Percentiles rank a stretch among this genome's conserved stretches.
Evolutionary conservation across 768 basidiomycete genomes (phyloP).

Genomic region (Serendipita vermifera): DNA sequence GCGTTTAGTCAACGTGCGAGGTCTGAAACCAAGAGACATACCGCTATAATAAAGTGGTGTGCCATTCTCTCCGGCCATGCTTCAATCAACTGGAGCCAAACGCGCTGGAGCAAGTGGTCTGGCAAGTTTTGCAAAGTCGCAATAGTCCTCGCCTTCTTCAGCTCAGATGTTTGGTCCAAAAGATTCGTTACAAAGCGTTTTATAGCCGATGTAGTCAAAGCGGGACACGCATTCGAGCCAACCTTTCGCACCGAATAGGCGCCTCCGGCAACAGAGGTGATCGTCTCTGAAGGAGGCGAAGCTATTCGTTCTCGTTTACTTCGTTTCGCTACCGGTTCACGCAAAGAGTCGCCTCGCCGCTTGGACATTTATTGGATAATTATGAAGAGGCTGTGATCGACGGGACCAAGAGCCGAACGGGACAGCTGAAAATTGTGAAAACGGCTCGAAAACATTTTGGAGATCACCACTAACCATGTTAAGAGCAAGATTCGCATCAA

Average conservation of each 20-base stretch:
- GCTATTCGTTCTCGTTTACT: neutral
- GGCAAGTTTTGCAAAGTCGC: neutral
- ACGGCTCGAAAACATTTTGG: neutral
- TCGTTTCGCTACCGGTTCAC: neutral
- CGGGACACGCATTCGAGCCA: neutral
- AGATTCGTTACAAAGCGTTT: neutral
- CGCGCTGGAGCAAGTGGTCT: neutral
- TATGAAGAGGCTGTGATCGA: neutral
- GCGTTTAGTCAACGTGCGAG: no score
- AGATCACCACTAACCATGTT: neutral
- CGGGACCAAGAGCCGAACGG: neutral
- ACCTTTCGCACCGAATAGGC: neutral
- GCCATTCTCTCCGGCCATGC: neutral
- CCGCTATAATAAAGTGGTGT: neutral
- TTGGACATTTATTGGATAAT: neutral
- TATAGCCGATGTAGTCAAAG: neutral
- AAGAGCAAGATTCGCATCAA: neutral
- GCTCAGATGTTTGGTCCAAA: neutral
- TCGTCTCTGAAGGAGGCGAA: neutral
- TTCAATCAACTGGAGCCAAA: neutral
- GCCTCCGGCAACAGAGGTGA: neutral
- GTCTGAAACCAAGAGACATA: no score
- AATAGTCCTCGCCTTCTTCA: neutral
- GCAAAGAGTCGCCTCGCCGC: neutral
- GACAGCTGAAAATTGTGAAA: neutral